Evolutionary conservation across 2,329 filamentous ascomycete species (phyloP), one percentile per base, ranked within the genome.

Genomic region (Pyrenochaeta sp.): DNA sequence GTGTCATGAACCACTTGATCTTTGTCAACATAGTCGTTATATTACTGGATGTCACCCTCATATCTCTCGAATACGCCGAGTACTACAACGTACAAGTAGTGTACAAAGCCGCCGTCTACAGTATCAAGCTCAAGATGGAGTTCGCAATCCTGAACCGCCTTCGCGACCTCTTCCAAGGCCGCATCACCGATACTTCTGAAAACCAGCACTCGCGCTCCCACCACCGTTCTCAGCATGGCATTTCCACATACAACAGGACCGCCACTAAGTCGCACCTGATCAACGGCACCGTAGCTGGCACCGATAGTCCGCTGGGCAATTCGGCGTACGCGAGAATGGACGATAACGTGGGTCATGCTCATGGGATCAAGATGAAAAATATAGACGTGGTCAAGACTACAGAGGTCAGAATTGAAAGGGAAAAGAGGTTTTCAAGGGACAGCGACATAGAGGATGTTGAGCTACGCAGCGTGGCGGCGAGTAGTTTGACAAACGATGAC

Each of bases 71-170:
- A 49, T 78, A 72, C 56, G 69, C 73, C 7, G 68, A 69, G 9
- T 54, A 61, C 2, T 67, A 63, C 35, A 60, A 68, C 10, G 59
- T 69, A 12, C 62, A 69, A 51, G 66, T 65, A 3, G 68, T 69
- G 3, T 69, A 72, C 51, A 78, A 78, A 50, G 66, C 61, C 5
- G 73, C 78, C 11, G 71, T 75, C 18, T 80, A 79, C 61, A 74
- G 73, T 51, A 61, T 79, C 54, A 80, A 80, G 64, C 72, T 83
- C 17, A 82, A 83, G 58, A 74, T 84, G 15, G 84, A 86, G 64
- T 79, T 81, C 60, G 77, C 80, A 15, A 79, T 86, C 49, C 71
- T 87, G 17, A 77, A 83, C 40, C 58, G 63, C 42, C 64, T 69
- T 36, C 53, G 63, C 41, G 56, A 60, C 9, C 48, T 60, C 62